These are phyloP conservation scores for Sedum album DNA, from an alignment of 164 flowering plant genomes.

Conservation along the genomic window DNA sequence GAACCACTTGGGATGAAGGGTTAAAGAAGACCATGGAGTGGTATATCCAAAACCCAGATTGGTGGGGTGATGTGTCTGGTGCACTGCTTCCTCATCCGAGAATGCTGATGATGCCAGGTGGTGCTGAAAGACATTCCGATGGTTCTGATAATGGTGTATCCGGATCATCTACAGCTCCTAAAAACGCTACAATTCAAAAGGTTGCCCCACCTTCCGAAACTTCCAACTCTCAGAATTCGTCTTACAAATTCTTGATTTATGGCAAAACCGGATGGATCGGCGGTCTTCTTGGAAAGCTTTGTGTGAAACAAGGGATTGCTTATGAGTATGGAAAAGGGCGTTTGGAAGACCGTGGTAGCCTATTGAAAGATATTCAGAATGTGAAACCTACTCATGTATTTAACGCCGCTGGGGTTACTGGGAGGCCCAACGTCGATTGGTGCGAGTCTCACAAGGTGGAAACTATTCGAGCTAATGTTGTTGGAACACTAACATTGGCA, in stretches of 20 bases:
- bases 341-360: neutral
- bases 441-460: no score
- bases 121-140: neutral
- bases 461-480: no score
- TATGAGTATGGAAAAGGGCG: conserved; percentile 11
- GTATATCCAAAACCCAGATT: conserved; percentile 7
- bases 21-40: conserved; percentile 7
- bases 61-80: conserved; percentile 10
- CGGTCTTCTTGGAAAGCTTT: conserved; percentile 7
- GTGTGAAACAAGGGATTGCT: conserved; percentile 3
- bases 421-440: no score
- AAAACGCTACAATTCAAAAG: neutral
- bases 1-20: conserved; percentile 9
- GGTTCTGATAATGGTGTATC: neutral
- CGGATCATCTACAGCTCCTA: neutral
- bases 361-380: neutral
- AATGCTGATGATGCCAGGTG: conserved; percentile 9
- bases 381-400: conserved; percentile 9
- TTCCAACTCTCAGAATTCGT: neutral
- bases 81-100: conserved; percentile 8
- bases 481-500: no score
- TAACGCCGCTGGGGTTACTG: no score
- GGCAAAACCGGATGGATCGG: conserved; percentile 9
- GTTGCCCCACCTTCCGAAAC: neutral
- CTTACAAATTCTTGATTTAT: conserved; percentile 7